Base-by-base conservation (phyloP, 2,329 filamentous ascomycete genomes). In the Neonectria ditissima region DNA sequence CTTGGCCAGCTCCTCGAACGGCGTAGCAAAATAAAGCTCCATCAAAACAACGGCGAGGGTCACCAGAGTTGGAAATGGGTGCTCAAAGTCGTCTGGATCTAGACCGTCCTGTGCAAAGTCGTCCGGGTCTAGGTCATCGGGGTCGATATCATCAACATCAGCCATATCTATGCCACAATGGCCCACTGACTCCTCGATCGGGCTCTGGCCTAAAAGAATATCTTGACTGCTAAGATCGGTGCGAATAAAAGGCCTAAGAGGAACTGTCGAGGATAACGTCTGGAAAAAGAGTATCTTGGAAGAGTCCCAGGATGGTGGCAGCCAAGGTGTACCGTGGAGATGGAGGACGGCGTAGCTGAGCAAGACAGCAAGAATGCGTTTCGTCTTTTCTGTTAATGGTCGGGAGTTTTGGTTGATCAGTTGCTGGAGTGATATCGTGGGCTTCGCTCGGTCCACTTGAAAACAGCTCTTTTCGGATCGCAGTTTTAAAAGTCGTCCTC, bases 171-270 rank as follows among this genome's bases (percentile, higher is more conserved):
- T 13, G 10, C 5, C 24, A 20, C 5, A 44, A 37, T 30, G 26
- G 16, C 37, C 7, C 13, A 18, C 24, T 9, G 37, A 26, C 26
- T 45, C 44, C 11, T 37, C 47, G 1, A 20, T 26, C 1, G 11
- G 9, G 20, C 9, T 11, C 1, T 13, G 18, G 3, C 11, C 6
- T 2, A 24, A 18, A 24, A 30, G 13, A 20, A 22, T 9, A 22
- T 13, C 16, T 11, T 55, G 6, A 20, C 34, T 39, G 5, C 20
- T 10, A 16, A 50, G 20, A 3, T 41, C 5, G 5, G 55, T 34
- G 5, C 67, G 55, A 5, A 69, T 39, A 44, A 62, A 69, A 4
- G 67, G 67, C 24, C 50, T 45, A 13, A 69, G 16, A 7, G 67
- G 62, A 14, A 52, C 56, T n/a, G 54, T 56, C 1, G 16, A n/a